Base-by-base conservation (phyloP, 2,329 filamentous ascomycete genomes). In the Torrubiella hemipterigena region DNA sequence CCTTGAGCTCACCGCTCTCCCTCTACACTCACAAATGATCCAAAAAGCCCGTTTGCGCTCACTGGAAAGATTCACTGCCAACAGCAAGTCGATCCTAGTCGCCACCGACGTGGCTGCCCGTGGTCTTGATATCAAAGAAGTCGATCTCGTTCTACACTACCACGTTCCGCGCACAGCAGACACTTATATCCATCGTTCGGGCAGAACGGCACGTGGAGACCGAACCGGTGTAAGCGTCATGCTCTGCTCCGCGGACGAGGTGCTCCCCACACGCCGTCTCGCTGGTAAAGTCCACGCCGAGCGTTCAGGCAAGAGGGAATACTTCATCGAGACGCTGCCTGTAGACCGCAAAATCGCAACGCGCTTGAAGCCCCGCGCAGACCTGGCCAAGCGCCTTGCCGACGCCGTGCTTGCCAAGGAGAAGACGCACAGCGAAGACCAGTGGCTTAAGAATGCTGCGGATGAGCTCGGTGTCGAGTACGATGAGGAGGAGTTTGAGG, bases 11-110 rank as follows among this genome's bases (percentile, higher is more conserved):
- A 76, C 79, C 3, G 81, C 78, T 1, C 63, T 84, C 9, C 76
- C 82, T 0, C 64, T 98, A 1, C 91, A 98, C 56, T 95, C 86
- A 1, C 81, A 86, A 41, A 96, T 98, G 91, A 69, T 77, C 1
- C 91, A 98, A 56, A 96, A 96, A 55, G 87, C 91, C 4, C 85
- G 91, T 27, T 67, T 95, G n/a, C 77, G 89, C 23, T 89, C 85
- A 2, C 72, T 98, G 3, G 91, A 98, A 51, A 80, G 82, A 24
- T 96, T 98, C 58, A 78, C 81, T 2, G 71, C 71, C 3, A 63
- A 74, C 1, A 61, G 69, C n/a, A 63, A 71, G 28, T 58, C 64
- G 18, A 81, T 96, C 27, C 72, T 96, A 3, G 71, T 98, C 13
- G 86, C 91, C 4, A 96, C 91, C 1, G 89, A 96, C 51, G 87